Base-by-base conservation (phyloP, 148 eudicot species). In the Pouteria glomerata region DNA sequence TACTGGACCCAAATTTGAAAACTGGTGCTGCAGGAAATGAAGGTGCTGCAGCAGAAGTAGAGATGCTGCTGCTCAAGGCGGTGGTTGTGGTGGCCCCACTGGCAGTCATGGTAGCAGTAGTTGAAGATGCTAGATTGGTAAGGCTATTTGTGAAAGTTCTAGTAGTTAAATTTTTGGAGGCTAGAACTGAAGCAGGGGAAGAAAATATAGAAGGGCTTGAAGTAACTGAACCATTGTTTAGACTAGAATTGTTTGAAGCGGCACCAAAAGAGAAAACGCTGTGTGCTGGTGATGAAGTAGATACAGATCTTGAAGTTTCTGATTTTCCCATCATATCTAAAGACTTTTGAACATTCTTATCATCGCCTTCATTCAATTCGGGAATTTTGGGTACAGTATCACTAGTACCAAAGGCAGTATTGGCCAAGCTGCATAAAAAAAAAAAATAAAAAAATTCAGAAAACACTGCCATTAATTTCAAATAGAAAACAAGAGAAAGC, bases 211-310 rank as follows among this genome's bases (percentile, higher is more conserved):
- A 27, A 41, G 26, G 64, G 2, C 75, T 75, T 66, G 87, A 74
- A 76, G 61, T 71, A 76, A 60, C 29, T 24, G 69, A 74, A 27
- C 82, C 91, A 72, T 77, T 85, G 48, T 42, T 71, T 21, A 69
- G 27, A 51, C 55, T 33, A 53, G 79, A 60, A 64, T 53, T 66
- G 57, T 56, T 79, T 18, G 75, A 44, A 48, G 82, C 53, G 23
- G 72, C 63, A 61, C 80, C 77, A 61, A 73, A 71, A 24, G 77
- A 66, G 35, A 74, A 69, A 23, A 70, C 57, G 47, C 73, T 72
- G 76, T 74, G 63, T 12, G 62, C 55, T 24, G 78, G 33, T 21
- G 75, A 33, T 34, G 83, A 70, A 57, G 70, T 73, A 21, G 66
- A 53, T n/a, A 53, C 64, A 64, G 77, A 53, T 23, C 59, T n/a